Conservation (phyloP, 2,329 filamentous ascomycete species). For the Fusarium kyushuense region DNA sequence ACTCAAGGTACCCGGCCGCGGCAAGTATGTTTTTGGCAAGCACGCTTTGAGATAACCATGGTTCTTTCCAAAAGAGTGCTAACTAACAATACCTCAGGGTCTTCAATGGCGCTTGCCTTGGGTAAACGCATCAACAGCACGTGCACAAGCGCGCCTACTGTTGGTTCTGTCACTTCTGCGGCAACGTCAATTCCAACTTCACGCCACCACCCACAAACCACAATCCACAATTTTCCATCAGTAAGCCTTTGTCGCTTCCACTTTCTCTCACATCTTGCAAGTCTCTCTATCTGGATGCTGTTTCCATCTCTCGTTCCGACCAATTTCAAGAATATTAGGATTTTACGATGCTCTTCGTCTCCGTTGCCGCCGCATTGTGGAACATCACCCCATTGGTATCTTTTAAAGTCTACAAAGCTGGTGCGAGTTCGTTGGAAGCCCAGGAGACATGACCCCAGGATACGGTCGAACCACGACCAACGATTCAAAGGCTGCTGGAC, state of each 20-base stretch:
- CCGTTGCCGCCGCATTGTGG: not conserved
- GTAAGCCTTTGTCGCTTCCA: not conserved
- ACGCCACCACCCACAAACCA: slow-evolving; percentile 9
- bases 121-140: slow-evolving; percentile 22
- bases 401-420: not conserved
- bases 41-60: slow-evolving; percentile 4
- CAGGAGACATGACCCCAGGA: not conserved
- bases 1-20: slow-evolving; percentile 35
- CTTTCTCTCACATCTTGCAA: not conserved
- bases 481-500: not conserved
- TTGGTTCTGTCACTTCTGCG: slow-evolving; percentile 12
- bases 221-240: not conserved
- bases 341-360: not conserved
- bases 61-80: slow-evolving; percentile 11
- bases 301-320: not conserved
- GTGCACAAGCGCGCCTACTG: slow-evolving; percentile 29
- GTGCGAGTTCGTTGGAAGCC: not conserved
- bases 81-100: slow-evolving; percentile 18
- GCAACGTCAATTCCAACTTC: slow-evolving; percentile 25
- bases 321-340: not conserved
- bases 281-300: not conserved
- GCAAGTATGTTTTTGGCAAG: slow-evolving; percentile 41
- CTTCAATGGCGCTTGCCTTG: slow-evolving; percentile 30
- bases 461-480: too few relatives aligned
- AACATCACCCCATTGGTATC: not conserved